A percentile compares a stretch with the other conserved stretches of the same genome.
These are phyloP conservation scores for Candida pini DNA, from an alignment of 805 yeast genomes.

Conservation along the genomic window DNA sequence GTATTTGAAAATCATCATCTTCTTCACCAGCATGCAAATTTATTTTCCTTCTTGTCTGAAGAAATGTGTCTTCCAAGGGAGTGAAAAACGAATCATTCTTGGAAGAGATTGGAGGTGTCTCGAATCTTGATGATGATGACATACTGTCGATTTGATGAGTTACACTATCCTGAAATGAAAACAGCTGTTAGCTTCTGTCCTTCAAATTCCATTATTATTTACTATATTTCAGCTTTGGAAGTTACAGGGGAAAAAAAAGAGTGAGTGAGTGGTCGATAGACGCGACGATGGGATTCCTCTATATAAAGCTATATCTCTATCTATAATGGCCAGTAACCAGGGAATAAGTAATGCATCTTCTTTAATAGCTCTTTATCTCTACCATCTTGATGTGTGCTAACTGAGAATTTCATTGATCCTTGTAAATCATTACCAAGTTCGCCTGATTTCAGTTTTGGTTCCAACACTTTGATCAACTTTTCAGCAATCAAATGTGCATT, in stretches of 20 bases:
- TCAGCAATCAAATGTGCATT: constrained; percentile 81
- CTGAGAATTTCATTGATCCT: constrained; percentile 76
- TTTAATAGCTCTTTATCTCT: constrained; percentile 67
- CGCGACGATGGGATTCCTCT: neutral
- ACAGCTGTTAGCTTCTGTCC: too few species aligned
- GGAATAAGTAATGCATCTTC: constrained; percentile 83
- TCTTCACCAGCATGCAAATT: constrained; percentile 5
- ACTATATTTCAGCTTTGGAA: too few species aligned
- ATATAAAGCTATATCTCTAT: neutral
- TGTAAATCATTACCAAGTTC: constrained; percentile 63
- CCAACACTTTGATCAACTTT: constrained; percentile 60
- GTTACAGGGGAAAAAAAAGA: neutral
- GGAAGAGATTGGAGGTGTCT: constrained; percentile 14
- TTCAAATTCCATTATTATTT: too few species aligned
- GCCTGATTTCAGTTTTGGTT: constrained; percentile 53
- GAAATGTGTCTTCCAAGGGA: constrained; percentile 25
- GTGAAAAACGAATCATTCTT: constrained; percentile 17
- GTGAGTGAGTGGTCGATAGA: neutral
- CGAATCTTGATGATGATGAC: constrained; percentile 12
- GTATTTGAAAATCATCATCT: too few species aligned
- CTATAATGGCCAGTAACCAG: constrained; percentile 74
- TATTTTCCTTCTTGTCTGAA: constrained; percentile 16
- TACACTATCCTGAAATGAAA: too few species aligned
- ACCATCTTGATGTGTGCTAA: constrained; percentile 70
- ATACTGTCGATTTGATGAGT: too few species aligned